Evolutionary conservation across 2,329 filamentous ascomycete species (phyloP).

Genomic region (Trichoderma semiorbis): DNA sequence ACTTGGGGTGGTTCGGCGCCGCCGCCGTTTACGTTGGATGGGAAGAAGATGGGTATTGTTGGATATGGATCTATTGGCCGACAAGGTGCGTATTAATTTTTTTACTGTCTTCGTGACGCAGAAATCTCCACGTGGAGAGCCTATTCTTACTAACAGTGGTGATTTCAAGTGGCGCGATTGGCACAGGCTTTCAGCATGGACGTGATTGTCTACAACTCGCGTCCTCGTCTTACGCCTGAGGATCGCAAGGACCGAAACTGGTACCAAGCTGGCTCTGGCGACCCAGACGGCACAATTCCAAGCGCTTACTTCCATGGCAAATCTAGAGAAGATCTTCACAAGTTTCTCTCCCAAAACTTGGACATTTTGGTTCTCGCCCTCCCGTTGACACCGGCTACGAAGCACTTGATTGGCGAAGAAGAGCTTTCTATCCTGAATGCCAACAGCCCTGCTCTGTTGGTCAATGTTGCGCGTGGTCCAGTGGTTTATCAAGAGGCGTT

Average conservation of each 20-base stretch:
- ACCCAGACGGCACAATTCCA: not conserved
- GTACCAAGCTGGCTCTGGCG: not conserved
- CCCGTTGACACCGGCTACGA: not conserved
- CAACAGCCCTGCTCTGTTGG: not conserved
- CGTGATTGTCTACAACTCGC: conserved; percentile 2
- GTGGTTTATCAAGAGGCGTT: not conserved
- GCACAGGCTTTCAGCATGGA: not conserved
- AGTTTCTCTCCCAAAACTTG: not conserved
- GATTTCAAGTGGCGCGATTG: not conserved
- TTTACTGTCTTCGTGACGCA: not conserved
- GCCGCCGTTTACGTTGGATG: not conserved
- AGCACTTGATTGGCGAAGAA: not conserved
- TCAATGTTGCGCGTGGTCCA: not conserved
- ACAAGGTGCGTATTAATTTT: not conserved
- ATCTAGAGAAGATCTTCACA: not conserved
- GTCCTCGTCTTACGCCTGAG: not conserved
- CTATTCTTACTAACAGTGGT: not conserved
- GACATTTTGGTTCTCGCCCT: not conserved
- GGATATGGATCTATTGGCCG: conserved; percentile 6
- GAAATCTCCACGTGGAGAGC: too few species aligned
- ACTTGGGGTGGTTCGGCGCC: not conserved
- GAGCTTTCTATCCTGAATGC: not conserved
- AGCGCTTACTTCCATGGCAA: conserved; percentile 9
- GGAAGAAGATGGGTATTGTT: conserved; percentile 1
- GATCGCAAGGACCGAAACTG: conserved; percentile 10